Percentiles rank a stretch among this genome's conserved stretches.
phyloP scores from a whole-genome alignment of 1,284 basidiomycete species.

The Afroboletus lepidellus region DNA sequence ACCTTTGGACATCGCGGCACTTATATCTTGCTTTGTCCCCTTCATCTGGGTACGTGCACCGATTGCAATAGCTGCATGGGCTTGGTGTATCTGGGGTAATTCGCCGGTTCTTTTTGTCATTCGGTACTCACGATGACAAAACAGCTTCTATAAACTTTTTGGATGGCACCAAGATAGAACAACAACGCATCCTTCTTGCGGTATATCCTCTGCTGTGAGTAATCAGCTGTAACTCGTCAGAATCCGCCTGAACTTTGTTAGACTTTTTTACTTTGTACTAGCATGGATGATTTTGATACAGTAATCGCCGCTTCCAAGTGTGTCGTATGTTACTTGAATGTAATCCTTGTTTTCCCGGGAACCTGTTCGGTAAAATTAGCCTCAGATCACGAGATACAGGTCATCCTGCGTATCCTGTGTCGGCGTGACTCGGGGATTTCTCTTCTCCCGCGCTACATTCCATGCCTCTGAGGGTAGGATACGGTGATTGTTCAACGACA shows the following conservation, averaged over 20 bases:
- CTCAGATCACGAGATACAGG: neutral
- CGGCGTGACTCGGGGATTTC: neutral
- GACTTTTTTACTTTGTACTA: slow-evolving; percentile 81
- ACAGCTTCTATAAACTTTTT: slow-evolving; percentile 91
- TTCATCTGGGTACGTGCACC: slow-evolving; percentile 85
- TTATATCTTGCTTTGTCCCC: slow-evolving; percentile 84
- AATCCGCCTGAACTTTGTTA: slow-evolving; percentile 29
- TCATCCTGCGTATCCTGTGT: neutral
- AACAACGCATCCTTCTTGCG: slow-evolving; percentile 82
- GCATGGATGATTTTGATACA: slow-evolving; percentile 96
- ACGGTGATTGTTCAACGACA: slow-evolving; percentile 19
- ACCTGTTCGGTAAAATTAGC: slow-evolving; percentile 1
- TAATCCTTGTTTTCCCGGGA: slow-evolving; percentile 12
- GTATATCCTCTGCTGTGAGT: slow-evolving; percentile 86
- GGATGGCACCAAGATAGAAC: slow-evolving; percentile 89
- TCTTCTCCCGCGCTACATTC: neutral
- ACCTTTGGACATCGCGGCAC: slow-evolving; percentile 84
- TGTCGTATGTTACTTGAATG: slow-evolving; percentile 13
- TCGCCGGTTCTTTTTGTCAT: slow-evolving; percentile 8
- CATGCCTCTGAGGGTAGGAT: slow-evolving; percentile 34
- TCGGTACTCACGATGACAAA: slow-evolving; percentile 7
- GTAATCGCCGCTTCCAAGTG: slow-evolving; percentile 32
- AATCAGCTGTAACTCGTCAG: neutral
- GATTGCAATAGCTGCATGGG: slow-evolving; percentile 82
- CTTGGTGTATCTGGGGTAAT: slow-evolving; percentile 94